Conservation (phyloP, 2,329 filamentous ascomycete genomes). For the Macrophomina pseudophaseolina region DNA sequence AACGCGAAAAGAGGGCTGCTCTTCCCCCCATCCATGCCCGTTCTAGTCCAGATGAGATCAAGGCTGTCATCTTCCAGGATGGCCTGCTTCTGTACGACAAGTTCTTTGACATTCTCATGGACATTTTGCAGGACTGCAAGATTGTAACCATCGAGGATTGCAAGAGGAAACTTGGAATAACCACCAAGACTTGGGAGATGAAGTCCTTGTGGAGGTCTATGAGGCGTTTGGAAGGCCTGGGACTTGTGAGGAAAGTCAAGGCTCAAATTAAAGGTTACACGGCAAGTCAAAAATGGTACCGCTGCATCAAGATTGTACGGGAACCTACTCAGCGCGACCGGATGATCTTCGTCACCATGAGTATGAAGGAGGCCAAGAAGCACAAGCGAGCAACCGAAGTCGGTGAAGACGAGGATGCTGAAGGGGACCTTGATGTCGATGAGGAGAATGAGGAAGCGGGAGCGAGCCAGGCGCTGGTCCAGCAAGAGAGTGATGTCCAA, state of each 20-base stretch:
- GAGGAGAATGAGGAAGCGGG: slow-evolving; percentile 39
- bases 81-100: slow-evolving; percentile 54
- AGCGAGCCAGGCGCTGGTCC: slow-evolving; percentile 30
- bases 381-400: slow-evolving; percentile 9
- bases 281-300: slow-evolving; percentile 36
- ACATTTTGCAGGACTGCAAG: slow-evolving; percentile 54
- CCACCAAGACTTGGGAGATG: slow-evolving; percentile 43
- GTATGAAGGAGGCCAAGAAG: slow-evolving; percentile 30
- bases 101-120: slow-evolving; percentile 56
- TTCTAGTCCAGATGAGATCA: slow-evolving; percentile 29
- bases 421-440: slow-evolving; percentile 13
- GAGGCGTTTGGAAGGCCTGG: slow-evolving; percentile 46
- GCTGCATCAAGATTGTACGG: slow-evolving; percentile 49
- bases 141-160: slow-evolving; percentile 60
- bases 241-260: slow-evolving; percentile 46
- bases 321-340: slow-evolving; percentile 41
- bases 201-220: slow-evolving; percentile 47
- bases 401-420: slow-evolving; percentile 26
- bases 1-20: slow-evolving; percentile 32
- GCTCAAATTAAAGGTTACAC: slow-evolving; percentile 41
- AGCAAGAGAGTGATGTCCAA: slow-evolving; percentile 35
- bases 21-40: slow-evolving; percentile 18
- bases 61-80: slow-evolving; percentile 42
- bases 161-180: slow-evolving; percentile 39
- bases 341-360: slow-evolving; percentile 38